Percentiles rank a stretch among this genome's conserved stretches.
Conservation (phyloP, 257 asterid genomes). For the Solanum corneliomulleri region DNA sequence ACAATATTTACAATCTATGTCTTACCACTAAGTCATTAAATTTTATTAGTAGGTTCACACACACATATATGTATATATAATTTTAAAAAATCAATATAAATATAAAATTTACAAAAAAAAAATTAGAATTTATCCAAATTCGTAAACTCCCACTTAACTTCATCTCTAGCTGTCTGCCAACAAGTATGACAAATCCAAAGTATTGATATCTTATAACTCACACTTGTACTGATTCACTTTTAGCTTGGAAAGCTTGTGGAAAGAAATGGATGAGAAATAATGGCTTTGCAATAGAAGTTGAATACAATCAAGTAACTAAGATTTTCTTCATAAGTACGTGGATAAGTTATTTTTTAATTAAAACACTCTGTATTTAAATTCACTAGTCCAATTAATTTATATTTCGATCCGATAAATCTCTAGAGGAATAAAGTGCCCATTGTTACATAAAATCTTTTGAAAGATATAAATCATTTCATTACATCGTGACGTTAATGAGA, state of each 20-base stretch:
- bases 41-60: too few relatives aligned
- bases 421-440: not conserved
- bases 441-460: not conserved
- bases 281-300: not conserved
- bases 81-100: too few relatives aligned
- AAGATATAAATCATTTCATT: not conserved
- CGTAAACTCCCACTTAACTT: not conserved
- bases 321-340: not conserved
- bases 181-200: not conserved
- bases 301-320: too few relatives aligned
- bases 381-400: not conserved
- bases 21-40: not conserved
- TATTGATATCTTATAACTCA: not conserved
- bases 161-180: not conserved
- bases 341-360: not conserved
- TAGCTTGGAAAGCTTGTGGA: not conserved
- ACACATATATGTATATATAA: too few relatives aligned
- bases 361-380: not conserved
- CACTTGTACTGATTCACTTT: not conserved
- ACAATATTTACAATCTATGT: too few relatives aligned
- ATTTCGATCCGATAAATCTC: too few relatives aligned
- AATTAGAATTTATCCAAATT: accelerated
- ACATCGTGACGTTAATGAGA: not conserved
- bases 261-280: too few relatives aligned
- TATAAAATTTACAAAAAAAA: too few relatives aligned